These are phyloP conservation scores for Geotrichum ghanense DNA, from an alignment of 805 yeast genomes.

Conservation along the genomic window DNA sequence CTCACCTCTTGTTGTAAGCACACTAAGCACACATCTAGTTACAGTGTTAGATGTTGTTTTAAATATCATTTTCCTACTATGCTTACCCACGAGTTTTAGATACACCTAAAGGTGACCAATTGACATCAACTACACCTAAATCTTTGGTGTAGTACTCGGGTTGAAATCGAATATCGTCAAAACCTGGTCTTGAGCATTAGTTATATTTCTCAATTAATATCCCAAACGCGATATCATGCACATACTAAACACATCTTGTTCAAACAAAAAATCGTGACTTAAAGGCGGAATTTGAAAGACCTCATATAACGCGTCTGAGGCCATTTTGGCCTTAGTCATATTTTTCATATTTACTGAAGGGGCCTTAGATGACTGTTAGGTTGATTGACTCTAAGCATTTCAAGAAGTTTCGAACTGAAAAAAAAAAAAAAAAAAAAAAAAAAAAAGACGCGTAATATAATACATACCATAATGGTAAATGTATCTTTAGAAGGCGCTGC, in stretches of 20 bases:
- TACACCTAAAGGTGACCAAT: slow-evolving; percentile 1
- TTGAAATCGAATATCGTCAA: background rate
- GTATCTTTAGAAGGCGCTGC: slow-evolving; percentile 10
- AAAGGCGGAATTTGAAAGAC: background rate
- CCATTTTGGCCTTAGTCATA: background rate
- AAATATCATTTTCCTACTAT: background rate
- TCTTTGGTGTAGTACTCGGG: background rate
- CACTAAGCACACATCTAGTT: background rate
- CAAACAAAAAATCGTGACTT: background rate
- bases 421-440: no score
- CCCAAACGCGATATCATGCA: no score
- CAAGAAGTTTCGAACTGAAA: no score
- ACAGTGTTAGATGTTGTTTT: background rate
- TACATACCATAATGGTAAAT: slow-evolving; percentile 11
- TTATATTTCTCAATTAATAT: no score
- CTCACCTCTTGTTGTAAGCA: background rate
- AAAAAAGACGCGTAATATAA: background rate
- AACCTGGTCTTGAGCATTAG: no score
- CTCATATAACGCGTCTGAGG: background rate
- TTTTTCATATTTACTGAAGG: background rate
- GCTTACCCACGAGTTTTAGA: background rate
- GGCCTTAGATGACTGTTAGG: background rate
- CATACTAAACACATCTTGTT: background rate
- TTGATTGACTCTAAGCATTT: background rate
- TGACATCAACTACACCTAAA: background rate